Evolutionary conservation across 805 yeast genomes (phyloP).

Genomic region (Jamesozyma jinghongensis): DNA sequence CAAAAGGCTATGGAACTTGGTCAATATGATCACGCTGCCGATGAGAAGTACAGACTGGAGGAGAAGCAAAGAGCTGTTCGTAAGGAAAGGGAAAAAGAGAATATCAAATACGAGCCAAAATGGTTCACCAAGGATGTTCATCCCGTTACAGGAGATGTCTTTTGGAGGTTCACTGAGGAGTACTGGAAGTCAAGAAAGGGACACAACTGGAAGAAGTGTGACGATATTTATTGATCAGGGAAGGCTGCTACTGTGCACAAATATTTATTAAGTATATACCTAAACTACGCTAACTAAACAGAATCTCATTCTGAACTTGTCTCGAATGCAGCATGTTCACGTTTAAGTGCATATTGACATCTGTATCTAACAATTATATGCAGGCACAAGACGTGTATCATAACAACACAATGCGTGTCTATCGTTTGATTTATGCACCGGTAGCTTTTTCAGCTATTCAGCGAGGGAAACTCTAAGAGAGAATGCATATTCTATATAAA

Average conservation of each 20-base stretch:
- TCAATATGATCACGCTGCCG: slow-evolving; percentile 75
- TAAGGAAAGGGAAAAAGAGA: slow-evolving; percentile 49
- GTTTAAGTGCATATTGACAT: no score
- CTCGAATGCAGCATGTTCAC: not conserved
- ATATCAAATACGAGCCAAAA: slow-evolving; percentile 48
- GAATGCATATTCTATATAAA: no score
- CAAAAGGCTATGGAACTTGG: slow-evolving; percentile 98
- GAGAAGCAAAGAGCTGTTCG: slow-evolving; percentile 83
- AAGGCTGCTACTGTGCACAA: not conserved
- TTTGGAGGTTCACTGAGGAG: slow-evolving; percentile 58
- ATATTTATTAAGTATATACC: not conserved
- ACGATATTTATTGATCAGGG: slow-evolving; percentile 45
- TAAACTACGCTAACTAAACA: not conserved
- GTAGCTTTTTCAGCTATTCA: no score
- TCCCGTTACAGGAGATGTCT: slow-evolving; percentile 68
- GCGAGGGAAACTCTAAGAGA: no score
- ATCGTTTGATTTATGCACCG: no score
- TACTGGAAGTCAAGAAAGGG: slow-evolving; percentile 69
- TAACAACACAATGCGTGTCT: no score
- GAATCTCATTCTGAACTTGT: no score
- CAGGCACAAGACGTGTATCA: no score
- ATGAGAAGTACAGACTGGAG: slow-evolving; percentile 75
- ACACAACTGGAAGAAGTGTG: slow-evolving; percentile 40
- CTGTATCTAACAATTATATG: no score
- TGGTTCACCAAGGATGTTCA: slow-evolving; percentile 67